These are phyloP conservation scores for Cercophora samala DNA, from an alignment of 495 filamentous ascomycete genomes.

Conservation along the genomic window DNA sequence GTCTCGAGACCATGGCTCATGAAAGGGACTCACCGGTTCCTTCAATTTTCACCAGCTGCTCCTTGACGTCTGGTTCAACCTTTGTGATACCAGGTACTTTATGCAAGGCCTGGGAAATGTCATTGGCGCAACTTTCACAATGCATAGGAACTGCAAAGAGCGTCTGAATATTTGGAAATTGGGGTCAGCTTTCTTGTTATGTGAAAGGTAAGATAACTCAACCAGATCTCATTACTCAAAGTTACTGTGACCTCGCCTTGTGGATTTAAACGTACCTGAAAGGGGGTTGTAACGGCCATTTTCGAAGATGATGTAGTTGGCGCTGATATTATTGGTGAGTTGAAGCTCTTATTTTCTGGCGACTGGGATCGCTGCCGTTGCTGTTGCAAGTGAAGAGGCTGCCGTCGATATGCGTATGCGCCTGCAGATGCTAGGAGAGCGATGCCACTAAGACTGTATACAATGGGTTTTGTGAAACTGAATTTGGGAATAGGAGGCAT, in stretches of 20 bases:
- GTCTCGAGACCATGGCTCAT: not conserved
- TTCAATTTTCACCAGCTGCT: constrained; percentile 66
- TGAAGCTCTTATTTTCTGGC: constrained; percentile 1
- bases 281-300: constrained; percentile 42
- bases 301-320: constrained; percentile 6
- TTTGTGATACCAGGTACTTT: constrained; percentile 70
- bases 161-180: constrained; percentile 54
- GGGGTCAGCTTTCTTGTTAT: constrained; percentile 9
- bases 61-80: constrained; percentile 60
- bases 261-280: constrained; percentile 35
- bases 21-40: constrained; percentile 54
- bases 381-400: not conserved
- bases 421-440: constrained; percentile 24
- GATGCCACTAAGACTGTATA: constrained; percentile 21
- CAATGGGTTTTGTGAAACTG: constrained; percentile 14
- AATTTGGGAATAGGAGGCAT: constrained; percentile 15
- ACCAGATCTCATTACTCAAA: not conserved
- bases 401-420: constrained; percentile 21
- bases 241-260: constrained; percentile 6
- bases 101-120: constrained; percentile 70
- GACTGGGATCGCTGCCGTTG: constrained; percentile 9
- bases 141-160: constrained; percentile 92
- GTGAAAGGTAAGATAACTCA: not conserved
- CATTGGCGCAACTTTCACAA: constrained; percentile 82
- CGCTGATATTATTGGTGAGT: not conserved